A percentile compares a stretch with the other conserved stretches of the same genome.
Evolutionary conservation across 1,139 yeast species (phyloP).

Genomic region (Blastobotrys serpentis): DNA sequence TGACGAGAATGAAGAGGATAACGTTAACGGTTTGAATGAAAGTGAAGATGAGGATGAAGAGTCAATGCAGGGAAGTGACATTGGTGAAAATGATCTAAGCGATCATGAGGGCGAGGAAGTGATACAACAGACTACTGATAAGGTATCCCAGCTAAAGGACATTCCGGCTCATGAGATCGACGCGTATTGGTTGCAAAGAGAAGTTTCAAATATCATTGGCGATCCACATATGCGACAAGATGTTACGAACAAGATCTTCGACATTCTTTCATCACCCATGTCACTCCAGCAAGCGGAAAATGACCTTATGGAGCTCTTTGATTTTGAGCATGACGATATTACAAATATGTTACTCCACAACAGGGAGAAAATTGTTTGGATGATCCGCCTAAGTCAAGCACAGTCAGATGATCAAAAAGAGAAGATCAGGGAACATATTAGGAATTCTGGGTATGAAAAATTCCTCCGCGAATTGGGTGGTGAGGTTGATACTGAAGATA

Average conservation of each 20-base stretch:
- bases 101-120: slow-evolving; percentile 26
- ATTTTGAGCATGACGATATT: slow-evolving; percentile 51
- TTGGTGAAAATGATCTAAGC: slow-evolving; percentile 28
- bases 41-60: slow-evolving; percentile 33
- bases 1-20: slow-evolving; percentile 42
- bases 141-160: slow-evolving; percentile 25
- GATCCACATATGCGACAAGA: slow-evolving; percentile 44
- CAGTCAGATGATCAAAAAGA: slow-evolving; percentile 40
- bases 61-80: slow-evolving; percentile 36
- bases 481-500: slow-evolving; percentile 22
- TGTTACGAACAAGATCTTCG: slow-evolving; percentile 35
- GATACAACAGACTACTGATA: slow-evolving; percentile 32
- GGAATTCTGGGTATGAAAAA: slow-evolving; percentile 36
- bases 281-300: slow-evolving; percentile 50
- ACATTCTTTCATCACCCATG: slow-evolving; percentile 39
- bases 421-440: slow-evolving; percentile 38
- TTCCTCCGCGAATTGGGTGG: slow-evolving; percentile 36
- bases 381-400: slow-evolving; percentile 46
- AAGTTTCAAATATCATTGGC: slow-evolving; percentile 39
- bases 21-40: slow-evolving; percentile 36
- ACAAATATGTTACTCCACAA: slow-evolving; percentile 53
- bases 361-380: slow-evolving; percentile 55
- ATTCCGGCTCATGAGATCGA: slow-evolving; percentile 45
- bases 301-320: slow-evolving; percentile 51
- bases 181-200: slow-evolving; percentile 51